Percentiles rank a stretch among this genome's conserved stretches.
These are phyloP conservation scores for Pseudogymnoascus sp. DNA, from an alignment of 2,329 filamentous ascomycete species.

Conservation along the genomic window DNA sequence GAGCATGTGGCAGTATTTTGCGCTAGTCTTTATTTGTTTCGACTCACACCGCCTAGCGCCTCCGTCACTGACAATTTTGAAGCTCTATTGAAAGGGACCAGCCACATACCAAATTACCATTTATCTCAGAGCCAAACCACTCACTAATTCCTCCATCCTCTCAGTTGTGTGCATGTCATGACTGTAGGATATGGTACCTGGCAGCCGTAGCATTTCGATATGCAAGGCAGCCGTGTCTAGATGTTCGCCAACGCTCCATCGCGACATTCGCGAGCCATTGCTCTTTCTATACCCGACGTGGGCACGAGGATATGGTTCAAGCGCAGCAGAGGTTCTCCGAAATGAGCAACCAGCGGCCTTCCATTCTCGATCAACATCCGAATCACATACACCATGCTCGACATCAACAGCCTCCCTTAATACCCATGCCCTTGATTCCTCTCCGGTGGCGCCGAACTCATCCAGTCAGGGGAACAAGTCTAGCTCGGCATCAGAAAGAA, in stretches of 20 bases:
- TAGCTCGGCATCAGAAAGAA: neutral
- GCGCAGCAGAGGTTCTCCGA: neutral
- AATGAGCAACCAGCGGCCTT: neutral
- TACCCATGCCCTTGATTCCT: neutral
- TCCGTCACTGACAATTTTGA: neutral
- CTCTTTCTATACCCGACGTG: conserved; percentile 7
- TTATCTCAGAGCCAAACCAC: neutral
- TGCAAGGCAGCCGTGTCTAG: conserved; percentile 8
- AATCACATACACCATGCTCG: neutral
- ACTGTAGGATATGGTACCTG: conserved; percentile 10
- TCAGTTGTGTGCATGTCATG: conserved; percentile 1
- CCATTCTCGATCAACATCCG: neutral
- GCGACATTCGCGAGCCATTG: conserved; percentile 7
- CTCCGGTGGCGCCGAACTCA: neutral
- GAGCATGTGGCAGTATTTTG: neutral
- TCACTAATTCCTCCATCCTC: neutral
- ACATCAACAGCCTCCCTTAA: neutral
- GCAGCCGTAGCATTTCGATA: conserved; percentile 10
- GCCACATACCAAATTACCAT: neutral
- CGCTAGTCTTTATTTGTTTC: neutral
- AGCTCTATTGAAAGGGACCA: neutral
- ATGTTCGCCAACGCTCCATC: conserved; percentile 1
- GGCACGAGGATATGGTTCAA: neutral
- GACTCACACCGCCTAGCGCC: neutral
- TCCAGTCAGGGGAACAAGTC: neutral